Conservation (phyloP, 2,329 filamentous ascomycete genomes). For the Neopestalotiopsis sp. region DNA sequence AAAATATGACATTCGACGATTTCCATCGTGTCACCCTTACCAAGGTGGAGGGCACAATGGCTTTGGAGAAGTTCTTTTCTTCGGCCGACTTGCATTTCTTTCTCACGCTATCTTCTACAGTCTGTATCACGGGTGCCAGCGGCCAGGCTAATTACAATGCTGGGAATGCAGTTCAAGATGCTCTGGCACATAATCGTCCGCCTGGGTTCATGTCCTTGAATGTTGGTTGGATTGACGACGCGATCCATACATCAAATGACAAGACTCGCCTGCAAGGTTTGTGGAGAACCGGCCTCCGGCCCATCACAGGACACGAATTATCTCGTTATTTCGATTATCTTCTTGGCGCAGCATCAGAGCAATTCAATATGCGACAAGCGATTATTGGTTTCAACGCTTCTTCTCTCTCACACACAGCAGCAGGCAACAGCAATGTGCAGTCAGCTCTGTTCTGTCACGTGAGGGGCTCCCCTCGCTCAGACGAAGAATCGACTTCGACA, state of each 20-base stretch:
- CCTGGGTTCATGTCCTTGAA: constrained; percentile 20
- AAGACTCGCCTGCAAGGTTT: not conserved
- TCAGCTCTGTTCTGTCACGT: not conserved
- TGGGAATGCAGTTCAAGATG: constrained; percentile 26
- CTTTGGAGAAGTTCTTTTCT: not conserved
- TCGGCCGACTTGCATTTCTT: constrained; percentile 19
- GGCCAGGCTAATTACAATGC: constrained; percentile 27
- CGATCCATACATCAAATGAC: constrained; percentile 19
- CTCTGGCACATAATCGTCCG: constrained; percentile 15
- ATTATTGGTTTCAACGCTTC: not conserved
- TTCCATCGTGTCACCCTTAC: not conserved
- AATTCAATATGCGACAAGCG: not conserved
- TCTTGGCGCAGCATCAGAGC: not conserved
- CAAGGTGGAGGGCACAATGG: not conserved
- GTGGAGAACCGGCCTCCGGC: not conserved
- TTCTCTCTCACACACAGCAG: not conserved
- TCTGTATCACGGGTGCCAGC: constrained; percentile 21
- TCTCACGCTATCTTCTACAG: constrained; percentile 22
- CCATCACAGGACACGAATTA: not conserved
- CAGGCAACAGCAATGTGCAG: not conserved
- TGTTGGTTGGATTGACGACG: constrained; percentile 26
- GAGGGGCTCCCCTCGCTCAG: not conserved
- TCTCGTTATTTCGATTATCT: not conserved
- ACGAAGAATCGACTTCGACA: not conserved
- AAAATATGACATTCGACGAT: not conserved